Base-by-base conservation (phyloP, 257 asterid species). In the Fraxinus americana region DNA sequence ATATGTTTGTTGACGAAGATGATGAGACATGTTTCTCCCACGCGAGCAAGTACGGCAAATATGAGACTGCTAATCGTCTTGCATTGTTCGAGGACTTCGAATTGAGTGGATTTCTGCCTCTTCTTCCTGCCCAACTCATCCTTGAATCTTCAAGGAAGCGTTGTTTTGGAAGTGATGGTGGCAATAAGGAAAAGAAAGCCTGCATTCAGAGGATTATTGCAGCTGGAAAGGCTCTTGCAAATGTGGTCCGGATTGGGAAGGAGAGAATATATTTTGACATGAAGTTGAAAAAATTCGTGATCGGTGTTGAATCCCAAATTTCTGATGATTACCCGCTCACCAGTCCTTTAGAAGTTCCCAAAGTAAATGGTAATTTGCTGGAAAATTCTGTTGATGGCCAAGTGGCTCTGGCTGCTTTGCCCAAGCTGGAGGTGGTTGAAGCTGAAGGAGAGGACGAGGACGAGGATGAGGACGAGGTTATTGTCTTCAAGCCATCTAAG, bases 381-480 rank as follows among this genome's bases (percentile, higher is more conserved):
- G 91, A 83, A 57, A 80, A 57, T 41, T 73, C 83, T 19, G 81
- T 75, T 48, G 80, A 80, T 36, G 83, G 74, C 54, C 82, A 78
- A 72, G 29, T 79, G 80, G 39, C 73, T 77, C 36, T 79, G 38
- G 83, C 39, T 75, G 79, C 75, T 63, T 81, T 79, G 82, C 75
- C 87, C 59, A 87, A 86, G 83, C 72, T 80, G 36, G 84, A 82
- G 67, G 81, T 77, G 82, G 65, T 93, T 83, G 66, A 96, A 14
- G 98, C 85, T 41, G 92, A 87, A 52, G 92, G 86, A 29, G 93
- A 93, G 76, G 97, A 90, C 76, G n/a, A n/a, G n/a, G n/a, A n/a
- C n/a, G n/a, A n/a, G n/a, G n/a, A n/a, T n/a, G 97, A 89, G n/a
- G 97, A 92, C 6, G 97, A 92, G 86, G 97, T 91, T 81, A 95